Conservation (phyloP, 2,329 filamentous ascomycete genomes). For the Orbilia brochopaga region DNA sequence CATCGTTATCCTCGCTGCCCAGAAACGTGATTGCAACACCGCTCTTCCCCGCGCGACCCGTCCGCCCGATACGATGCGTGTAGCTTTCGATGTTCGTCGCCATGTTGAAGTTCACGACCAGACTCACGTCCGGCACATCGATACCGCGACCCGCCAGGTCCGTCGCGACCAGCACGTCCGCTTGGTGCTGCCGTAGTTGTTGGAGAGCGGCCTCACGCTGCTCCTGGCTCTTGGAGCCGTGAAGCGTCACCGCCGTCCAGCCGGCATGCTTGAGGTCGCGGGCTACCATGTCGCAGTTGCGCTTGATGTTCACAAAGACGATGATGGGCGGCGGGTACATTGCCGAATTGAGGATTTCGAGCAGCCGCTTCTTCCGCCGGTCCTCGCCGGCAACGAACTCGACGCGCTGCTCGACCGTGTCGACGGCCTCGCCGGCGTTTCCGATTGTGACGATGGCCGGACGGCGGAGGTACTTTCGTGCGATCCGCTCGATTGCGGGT, state of each 20-base stretch:
- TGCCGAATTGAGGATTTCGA: conserved; percentile 80
- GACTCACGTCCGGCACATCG: conserved; percentile 88
- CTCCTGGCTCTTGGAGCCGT: conserved; percentile 96
- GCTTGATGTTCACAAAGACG: conserved; percentile 99
- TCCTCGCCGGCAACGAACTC: conserved; percentile 91
- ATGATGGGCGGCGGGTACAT: conserved; percentile 91
- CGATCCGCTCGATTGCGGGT: conserved; percentile 86
- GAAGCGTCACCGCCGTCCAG: conserved; percentile 85
- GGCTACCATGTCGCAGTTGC: conserved; percentile 94
- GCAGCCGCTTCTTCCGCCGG: conserved; percentile 93
- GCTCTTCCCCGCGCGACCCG: conserved; percentile 94
- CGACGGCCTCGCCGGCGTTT: conserved; percentile 91
- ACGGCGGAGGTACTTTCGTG: conserved; percentile 91
- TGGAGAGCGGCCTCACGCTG: conserved; percentile 92
- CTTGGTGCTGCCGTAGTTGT: conserved; percentile 78
- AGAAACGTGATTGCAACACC: conserved; percentile 96
- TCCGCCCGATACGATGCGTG: conserved; percentile 94
- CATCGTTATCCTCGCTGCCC: conserved; percentile 85
- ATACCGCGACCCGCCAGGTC: conserved; percentile 97
- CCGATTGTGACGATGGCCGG: conserved; percentile 95
- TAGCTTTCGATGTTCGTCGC: conserved; percentile 89
- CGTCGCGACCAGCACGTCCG: conserved; percentile 90
- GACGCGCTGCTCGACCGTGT: conserved; percentile 96
- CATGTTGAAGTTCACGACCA: conserved; percentile 99
- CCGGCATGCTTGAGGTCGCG: conserved; percentile 94